Base-by-base conservation (phyloP, 2,329 filamentous ascomycete genomes). In the Lachnellula arida region DNA sequence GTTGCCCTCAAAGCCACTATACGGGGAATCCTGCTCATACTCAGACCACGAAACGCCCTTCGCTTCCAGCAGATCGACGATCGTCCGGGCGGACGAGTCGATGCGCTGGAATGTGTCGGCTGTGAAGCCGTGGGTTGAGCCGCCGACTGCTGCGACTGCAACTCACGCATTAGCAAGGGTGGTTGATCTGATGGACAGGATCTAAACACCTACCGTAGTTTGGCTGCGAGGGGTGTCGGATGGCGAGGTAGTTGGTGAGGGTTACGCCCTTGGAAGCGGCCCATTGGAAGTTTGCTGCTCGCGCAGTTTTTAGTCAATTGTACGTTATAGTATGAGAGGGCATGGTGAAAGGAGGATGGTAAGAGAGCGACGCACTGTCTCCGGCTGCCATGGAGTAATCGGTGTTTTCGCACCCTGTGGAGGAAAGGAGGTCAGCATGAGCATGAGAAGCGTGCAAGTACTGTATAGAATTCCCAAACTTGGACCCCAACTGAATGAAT, bases 1-100 rank as follows among this genome's bases (percentile, higher is more conserved):
- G 88, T 70, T 68, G 25, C 87, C 88, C 68, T 88, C 79, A 72
- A 84, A 92, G 14, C 89, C 89, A 3, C 81, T 77, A 72, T 83
- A 90, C 0, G 89, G 89, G 76, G 86, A 78, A 67, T 89, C 84
- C 68, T 93, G 87, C 69, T 91, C 81, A 73, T 93, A 93, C 63
- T 85, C 78, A 46, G 76, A 84, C 86, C 86, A 81, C 57, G 73
- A 73, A 46, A 81, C 73, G 32, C 70, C 68, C 44, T 72, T 75
- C 50, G 70, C 72, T 25, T 80, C 77, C 40, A 81, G 72, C 23
- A 80, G 64, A 61, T 81, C 78, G 2, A 77, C 76, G 43, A 81
- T 72, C 8, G 75, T 76, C 49, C 79, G 73, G 62, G 86, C 76
- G 73, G 91, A 90, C 56, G 69, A 65, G 32, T 77, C 76, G 34